Evolutionary conservation across 2,329 filamentous ascomycete genomes (phyloP), one percentile per base, ranked within the genome.

Genomic region (Trichoderma sp.): DNA sequence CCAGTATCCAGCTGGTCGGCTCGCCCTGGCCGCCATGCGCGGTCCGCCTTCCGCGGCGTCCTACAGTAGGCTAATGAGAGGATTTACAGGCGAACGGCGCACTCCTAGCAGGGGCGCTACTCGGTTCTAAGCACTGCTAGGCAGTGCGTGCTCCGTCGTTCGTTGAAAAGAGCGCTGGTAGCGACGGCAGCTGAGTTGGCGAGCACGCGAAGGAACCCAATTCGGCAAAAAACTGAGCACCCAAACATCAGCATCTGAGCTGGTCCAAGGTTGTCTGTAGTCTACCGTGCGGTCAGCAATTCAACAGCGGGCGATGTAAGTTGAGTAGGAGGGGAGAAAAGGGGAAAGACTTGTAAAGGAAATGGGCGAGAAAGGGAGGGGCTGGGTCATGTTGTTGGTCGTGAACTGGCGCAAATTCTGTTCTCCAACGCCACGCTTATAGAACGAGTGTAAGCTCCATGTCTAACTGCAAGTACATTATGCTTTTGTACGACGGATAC

Each of bases 1-100:
- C 7, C 18, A 18, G 51, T 64, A 64, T 28, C 67, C 67, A 64
- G 64, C 67, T 59, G 67, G 60, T 59, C 46, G 67, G 67, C 67
- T 69, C 67, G 39, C 67, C 67, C 67, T 66, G 24, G 67, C 39
- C 30, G 39, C 39, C 37, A 26, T 66, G n/a, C 32, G 59, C 59
- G 59, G 61, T 34, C 66, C 66, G 66, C 14, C 56, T 60, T 60
- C 65, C 65, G 65, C 65, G 65, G 56, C 43, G 16, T 32, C 32
- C 30, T 26, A 26, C 26, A 26, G 26, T 26, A 18, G 46, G 46
- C 46, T 49, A 49, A 49, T 2, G 21, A 49, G n/a, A 49, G 51
- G 28, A 30, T 28, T 24, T 49, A 49, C 8, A 49, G 46, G 46
- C 46, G 46, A 24, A 24, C 24, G 46, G 46, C 46, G 46, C 11